Evolutionary conservation across 495 filamentous ascomycete genomes (phyloP), one percentile per base, ranked within the genome.

Genomic region (Melanomma pulvis-pyrius): DNA sequence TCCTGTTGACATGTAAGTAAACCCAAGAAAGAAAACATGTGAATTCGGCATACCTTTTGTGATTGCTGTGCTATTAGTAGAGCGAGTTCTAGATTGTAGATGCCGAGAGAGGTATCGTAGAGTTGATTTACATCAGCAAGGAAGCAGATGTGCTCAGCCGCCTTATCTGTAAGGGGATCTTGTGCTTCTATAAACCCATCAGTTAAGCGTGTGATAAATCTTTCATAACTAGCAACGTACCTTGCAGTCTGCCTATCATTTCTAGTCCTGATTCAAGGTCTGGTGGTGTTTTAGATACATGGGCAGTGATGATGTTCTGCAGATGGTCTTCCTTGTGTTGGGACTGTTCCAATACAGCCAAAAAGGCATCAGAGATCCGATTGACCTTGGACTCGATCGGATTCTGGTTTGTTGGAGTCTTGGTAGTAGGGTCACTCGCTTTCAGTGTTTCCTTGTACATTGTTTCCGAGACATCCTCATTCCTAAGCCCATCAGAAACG

Each of bases 121-220:
- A 98, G 84, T 56, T 85, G 86, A 73, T 97, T 94, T 21, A 94
- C 88, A 77, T 98, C 94, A 0, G 92, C 90, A 46, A 98, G 81
- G 79, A 97, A 98, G 81, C 92, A 97, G 67, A 98, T 96, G 69
- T 98, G 94, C 73, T 96, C 92, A 39, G 96, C 88, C 0, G 93
- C 92, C 74, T 87, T 86, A 67, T 97, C 91, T 4, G 89, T 88
- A 65, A 92, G 80, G 17, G 87, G 79, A 30, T 88, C 78, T 32
- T 87, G 82, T 68, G 87, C 79, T 54, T 82, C 84, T 34, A 41
- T n/a, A n/a, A 28, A 36, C 77, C 12, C 78, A 74, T 67, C 1
- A 61, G 50, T 7, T 3, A 52, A 32, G 26, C 6, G 7, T n/a
- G n/a, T n/a, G n/a, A 48, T 13, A 12, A 29, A 36, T 26, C 3